phyloP scores from a whole-genome alignment of 2,329 filamentous ascomycete genomes.

The Trichoderma sp. region DNA sequence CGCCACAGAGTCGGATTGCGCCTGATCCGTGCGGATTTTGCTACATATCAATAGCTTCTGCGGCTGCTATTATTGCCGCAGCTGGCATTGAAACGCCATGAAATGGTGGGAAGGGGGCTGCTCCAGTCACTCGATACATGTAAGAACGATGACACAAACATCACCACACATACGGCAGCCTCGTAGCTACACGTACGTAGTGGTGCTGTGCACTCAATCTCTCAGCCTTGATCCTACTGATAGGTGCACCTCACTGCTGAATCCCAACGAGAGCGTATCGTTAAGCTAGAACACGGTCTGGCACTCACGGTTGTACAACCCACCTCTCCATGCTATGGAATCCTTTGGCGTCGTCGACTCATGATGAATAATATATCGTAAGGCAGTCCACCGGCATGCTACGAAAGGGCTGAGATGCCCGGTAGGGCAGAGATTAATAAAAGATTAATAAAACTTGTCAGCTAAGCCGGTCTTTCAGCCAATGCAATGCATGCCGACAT shows the following conservation, averaged over 20 bases:
- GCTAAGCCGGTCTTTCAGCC: neutral
- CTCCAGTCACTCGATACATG: neutral
- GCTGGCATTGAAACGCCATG: neutral
- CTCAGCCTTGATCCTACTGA: neutral
- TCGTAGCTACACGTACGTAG: neutral
- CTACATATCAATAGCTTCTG: neutral
- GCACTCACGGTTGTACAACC: neutral
- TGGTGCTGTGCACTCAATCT: neutral
- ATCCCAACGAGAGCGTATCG: neutral
- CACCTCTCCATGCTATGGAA: neutral
- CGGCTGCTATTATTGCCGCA: neutral
- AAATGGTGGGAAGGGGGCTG: no score
- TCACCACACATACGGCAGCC: neutral
- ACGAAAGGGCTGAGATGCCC: neutral
- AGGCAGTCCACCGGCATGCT: neutral
- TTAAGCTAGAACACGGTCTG: neutral
- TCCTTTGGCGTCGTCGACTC: neutral
- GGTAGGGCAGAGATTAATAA: neutral
- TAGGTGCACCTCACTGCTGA: neutral
- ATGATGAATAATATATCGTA: neutral
- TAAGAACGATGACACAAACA: neutral
- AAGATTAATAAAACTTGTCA: neutral
- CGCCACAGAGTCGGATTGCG: neutral
- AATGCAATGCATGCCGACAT: neutral
- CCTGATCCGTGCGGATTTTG: neutral